These are phyloP conservation scores for Phytophthora quininea DNA, from an alignment of 352 stramenopile genomes.

Conservation along the genomic window DNA sequence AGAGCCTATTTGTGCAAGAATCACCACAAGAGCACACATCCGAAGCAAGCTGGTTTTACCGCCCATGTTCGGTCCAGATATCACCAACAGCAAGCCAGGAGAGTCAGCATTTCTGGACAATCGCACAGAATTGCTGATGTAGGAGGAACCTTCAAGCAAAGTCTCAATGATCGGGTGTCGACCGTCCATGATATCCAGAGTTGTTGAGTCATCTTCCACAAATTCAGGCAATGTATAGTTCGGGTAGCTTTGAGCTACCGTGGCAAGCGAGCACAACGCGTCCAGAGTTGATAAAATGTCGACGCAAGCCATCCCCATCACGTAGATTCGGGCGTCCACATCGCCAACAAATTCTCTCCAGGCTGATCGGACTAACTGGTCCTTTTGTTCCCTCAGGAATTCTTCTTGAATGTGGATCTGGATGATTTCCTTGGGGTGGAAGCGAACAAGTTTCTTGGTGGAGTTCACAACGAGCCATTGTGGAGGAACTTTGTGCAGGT, in stretches of 20 bases:
- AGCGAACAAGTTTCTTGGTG: conserved; percentile 48
- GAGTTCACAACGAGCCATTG: conserved; percentile 58
- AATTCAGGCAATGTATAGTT: conserved; percentile 49
- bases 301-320: conserved; percentile 45
- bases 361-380: conserved; percentile 32
- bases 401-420: conserved; percentile 43
- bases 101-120: conserved; percentile 19
- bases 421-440: conserved; percentile 44
- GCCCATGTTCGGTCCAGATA: conserved; percentile 88
- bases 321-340: conserved; percentile 46
- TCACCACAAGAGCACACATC: conserved; percentile 59
- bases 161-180: conserved; percentile 68
- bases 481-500: conserved; percentile 32
- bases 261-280: conserved; percentile 63
- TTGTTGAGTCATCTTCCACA: conserved; percentile 22
- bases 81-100: conserved; percentile 36
- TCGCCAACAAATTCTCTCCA: conserved; percentile 50
- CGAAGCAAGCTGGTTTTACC: conserved; percentile 80
- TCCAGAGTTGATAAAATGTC: conserved; percentile 64
- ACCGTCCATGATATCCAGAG: conserved; percentile 54
- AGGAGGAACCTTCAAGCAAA: conserved; percentile 34
- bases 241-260: conserved; percentile 46
- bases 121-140: conserved; percentile 45
- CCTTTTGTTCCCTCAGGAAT: conserved; percentile 37
- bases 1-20: conserved; percentile 74